Evolutionary conservation across 2,329 filamentous ascomycete species (phyloP).

Genomic region (Beauveria rudraprayagi): DNA sequence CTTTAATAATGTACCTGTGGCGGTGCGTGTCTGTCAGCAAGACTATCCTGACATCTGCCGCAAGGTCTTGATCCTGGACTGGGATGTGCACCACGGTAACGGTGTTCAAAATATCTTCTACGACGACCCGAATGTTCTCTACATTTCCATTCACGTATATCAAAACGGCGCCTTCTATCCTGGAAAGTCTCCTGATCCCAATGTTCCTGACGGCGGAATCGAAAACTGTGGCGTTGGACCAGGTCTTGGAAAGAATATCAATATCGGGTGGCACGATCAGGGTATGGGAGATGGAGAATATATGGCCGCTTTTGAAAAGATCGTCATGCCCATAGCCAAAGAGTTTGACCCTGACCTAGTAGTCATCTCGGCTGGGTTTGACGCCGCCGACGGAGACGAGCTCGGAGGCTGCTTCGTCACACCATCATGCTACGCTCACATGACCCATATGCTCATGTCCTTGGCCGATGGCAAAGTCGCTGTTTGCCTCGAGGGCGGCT

Average conservation of each 20-base stretch:
- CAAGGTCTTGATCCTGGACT: constrained; percentile 89
- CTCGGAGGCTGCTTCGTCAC: constrained; percentile 89
- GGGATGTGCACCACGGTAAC: constrained; percentile 78
- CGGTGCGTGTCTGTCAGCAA: constrained; percentile 76
- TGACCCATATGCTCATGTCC: constrained; percentile 99
- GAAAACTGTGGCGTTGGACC: constrained; percentile 49
- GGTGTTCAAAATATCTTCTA: constrained; percentile 97
- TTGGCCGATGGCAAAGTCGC: constrained; percentile 82
- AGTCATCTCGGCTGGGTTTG: constrained; percentile 92
- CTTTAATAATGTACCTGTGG: constrained; percentile 96
- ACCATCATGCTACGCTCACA: constrained; percentile 87
- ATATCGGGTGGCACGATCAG: constrained; percentile 59
- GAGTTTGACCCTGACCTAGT: constrained; percentile 94
- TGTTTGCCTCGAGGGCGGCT: constrained; percentile 91
- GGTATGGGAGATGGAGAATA: constrained; percentile 96
- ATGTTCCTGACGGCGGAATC: constrained; percentile 52
- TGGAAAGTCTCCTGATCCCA: constrained; percentile 48
- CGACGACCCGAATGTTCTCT: constrained; percentile 85
- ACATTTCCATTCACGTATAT: constrained; percentile 91
- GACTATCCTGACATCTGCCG: constrained; percentile 74
- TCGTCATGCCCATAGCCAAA: constrained; percentile 90
- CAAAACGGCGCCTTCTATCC: constrained; percentile 81
- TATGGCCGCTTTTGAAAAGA: constrained; percentile 88
- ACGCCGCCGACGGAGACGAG: constrained; percentile 88
- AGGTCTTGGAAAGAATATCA: constrained; percentile 55